Evolutionary conservation across 768 basidiomycete genomes (phyloP).

Genomic region (Lentinus brumalis): DNA sequence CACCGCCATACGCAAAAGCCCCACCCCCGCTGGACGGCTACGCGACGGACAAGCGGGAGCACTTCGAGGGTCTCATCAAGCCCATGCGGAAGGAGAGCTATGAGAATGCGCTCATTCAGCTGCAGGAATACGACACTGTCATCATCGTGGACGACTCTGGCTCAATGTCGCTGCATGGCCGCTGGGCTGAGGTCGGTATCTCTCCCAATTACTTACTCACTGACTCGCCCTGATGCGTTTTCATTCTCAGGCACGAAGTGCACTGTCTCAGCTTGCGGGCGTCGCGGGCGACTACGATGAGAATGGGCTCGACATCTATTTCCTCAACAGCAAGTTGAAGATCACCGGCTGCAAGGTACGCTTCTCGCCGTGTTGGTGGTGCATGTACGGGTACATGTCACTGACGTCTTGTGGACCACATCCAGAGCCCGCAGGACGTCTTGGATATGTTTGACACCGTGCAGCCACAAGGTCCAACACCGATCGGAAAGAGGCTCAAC

Average conservation of each 20-base stretch:
- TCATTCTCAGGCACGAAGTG: constrained; percentile 42
- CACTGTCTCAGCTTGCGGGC: constrained; percentile 51
- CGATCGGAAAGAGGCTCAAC: constrained; percentile 46
- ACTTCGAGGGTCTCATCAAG: constrained; percentile 10
- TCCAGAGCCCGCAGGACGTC: constrained; percentile 42
- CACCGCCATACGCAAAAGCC: no score
- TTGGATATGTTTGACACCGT: constrained; percentile 46
- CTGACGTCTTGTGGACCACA: not conserved
- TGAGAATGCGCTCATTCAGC: constrained; percentile 34
- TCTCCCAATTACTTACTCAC: not conserved
- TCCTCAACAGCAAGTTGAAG: constrained; percentile 46
- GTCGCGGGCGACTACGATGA: constrained; percentile 51
- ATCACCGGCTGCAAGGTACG: constrained; percentile 43
- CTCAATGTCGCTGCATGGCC: constrained; percentile 47
- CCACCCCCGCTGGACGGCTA: no score
- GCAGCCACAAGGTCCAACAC: constrained; percentile 46
- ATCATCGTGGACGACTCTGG: constrained; percentile 62
- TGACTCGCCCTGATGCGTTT: not conserved
- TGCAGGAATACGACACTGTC: constrained; percentile 55
- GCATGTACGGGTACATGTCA: no score
- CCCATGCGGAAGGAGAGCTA: constrained; percentile 22
- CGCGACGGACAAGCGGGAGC: constrained; percentile 2
- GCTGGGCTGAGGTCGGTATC: constrained; percentile 52
- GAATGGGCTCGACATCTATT: constrained; percentile 65
- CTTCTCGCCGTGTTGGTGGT: not conserved